These are phyloP conservation scores for Fraxinus xanthoxyloides DNA, from an alignment of 305 asterid species.

Conservation along the genomic window DNA sequence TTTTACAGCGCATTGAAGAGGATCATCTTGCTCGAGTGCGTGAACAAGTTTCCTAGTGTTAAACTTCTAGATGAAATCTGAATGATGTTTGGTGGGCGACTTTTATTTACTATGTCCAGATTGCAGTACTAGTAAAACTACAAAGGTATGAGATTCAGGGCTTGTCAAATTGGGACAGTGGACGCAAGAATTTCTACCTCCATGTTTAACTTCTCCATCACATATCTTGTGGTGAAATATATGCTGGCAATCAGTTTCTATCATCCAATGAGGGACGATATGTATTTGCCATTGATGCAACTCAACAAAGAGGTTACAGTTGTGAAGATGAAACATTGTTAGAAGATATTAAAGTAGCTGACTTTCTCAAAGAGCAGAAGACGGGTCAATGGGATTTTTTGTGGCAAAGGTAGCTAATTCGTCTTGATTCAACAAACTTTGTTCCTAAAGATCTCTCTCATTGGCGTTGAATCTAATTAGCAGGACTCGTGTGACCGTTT, in stretches of 20 bases:
- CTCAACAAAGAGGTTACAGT: constrained; percentile 1
- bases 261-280: neutral
- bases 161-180: constrained; percentile 13
- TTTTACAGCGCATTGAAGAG: constrained; percentile 74
- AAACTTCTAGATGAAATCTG: neutral
- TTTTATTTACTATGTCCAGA: neutral
- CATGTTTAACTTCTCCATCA: neutral
- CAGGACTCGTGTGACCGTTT: neutral
- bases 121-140: neutral
- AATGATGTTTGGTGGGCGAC: neutral
- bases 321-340: neutral
- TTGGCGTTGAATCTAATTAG: neutral
- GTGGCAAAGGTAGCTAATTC: neutral
- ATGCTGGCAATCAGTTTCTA: neutral
- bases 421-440: neutral
- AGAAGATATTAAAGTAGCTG: neutral
- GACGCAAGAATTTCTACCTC: neutral
- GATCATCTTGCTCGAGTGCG: constrained; percentile 52
- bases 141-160: neutral
- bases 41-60: constrained; percentile 35
- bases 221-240: neutral
- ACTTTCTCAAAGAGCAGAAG: neutral
- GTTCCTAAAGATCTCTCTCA: neutral
- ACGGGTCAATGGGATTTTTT: neutral
- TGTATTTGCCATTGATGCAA: neutral